Conservation (phyloP, 192 early-diverging fungal species). For the Backusella macrospora region DNA sequence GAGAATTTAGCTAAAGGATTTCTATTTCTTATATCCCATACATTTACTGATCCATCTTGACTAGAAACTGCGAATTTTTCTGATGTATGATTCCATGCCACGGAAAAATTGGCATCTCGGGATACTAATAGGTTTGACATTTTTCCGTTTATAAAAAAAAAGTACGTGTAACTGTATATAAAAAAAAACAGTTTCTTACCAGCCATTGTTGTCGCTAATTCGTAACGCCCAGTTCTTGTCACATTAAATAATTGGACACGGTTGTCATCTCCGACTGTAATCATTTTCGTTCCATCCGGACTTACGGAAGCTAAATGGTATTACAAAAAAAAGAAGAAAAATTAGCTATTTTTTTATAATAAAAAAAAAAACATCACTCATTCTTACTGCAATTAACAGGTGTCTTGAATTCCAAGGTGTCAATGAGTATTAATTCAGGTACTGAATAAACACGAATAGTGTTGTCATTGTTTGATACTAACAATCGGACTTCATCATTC, state of each 20-base stretch:
- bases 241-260: conserved; percentile 87
- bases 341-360: conserved; percentile 1
- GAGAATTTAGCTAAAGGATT: conserved; percentile 77
- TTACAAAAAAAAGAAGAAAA: conserved; percentile 6
- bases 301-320: conserved; percentile 78
- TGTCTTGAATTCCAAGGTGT: conserved; percentile 80
- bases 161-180: conserved; percentile 16
- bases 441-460: conserved; percentile 89
- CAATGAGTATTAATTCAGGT: conserved; percentile 74
- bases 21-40: conserved; percentile 88
- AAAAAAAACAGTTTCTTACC: conserved; percentile 46
- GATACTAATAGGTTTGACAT: conserved; percentile 46
- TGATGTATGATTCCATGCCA: conserved; percentile 92
- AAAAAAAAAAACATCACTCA: conserved; percentile 28
- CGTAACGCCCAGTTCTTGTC: conserved; percentile 66
- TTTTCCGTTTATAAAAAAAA: conserved; percentile 14
- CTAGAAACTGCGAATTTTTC: conserved; percentile 96
- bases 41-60: conserved; percentile 90
- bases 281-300: conserved; percentile 90
- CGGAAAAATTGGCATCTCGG: conserved; percentile 89
- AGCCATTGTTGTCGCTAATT: conserved; percentile 71
- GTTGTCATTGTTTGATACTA: conserved; percentile 95
- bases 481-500: conserved; percentile 62
- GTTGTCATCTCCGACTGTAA: conserved; percentile 89
- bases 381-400: conserved; percentile 83